Base-by-base conservation (phyloP, 2,329 filamentous ascomycete genomes). In the Leptographium radiaticola region DNA sequence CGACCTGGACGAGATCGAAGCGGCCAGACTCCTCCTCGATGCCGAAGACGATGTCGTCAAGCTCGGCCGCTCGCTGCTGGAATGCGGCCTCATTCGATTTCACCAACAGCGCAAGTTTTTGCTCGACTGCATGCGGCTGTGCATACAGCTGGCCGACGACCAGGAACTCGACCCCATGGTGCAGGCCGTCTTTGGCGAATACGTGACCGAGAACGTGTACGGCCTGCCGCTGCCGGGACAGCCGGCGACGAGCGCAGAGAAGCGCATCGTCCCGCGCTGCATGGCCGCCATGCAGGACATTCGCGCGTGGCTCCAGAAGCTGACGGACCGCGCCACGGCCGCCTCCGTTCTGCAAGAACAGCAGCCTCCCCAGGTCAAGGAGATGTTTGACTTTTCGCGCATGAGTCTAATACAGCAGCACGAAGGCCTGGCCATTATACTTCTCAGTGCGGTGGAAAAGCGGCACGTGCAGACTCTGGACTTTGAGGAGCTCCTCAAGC, bases 1-100 rank as follows among this genome's bases (percentile, higher is more conserved):
- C 57, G 84, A 95, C 62, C 75, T 98, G 52, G 90, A 98, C 69
- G 94, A 98, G 68, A 66, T 95, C 55, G 81, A 93, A 62, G 86
- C 91, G 18, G 87, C 89, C 11, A 77, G 79, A 60, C 78, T 93
- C 50, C 80, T 95, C 55, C 72, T 94, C 51, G 82, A 84, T 53
- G 83, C 87, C 18, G 79, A 87, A 64, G 77, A 81, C 40, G 84
- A 90, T 60, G 75, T 81, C 16, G 74, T 79, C 46, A 73, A 79
- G 16, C 74, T 89, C 6, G 88, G 88, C 57, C 81, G 87, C 30
- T 77, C 87, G 4, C 75, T 87, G 56, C 75, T 89, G 53, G 83
- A 90, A 65, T 85, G 86, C 61, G 86, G 86, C 56, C 80, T 96
- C 59, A 86, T 97, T 63, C 81, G 84, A 59, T 95, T 94, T 67